Base-by-base conservation (phyloP, 2,329 filamentous ascomycete species). In the Colletotrichum higginsianum region DNA sequence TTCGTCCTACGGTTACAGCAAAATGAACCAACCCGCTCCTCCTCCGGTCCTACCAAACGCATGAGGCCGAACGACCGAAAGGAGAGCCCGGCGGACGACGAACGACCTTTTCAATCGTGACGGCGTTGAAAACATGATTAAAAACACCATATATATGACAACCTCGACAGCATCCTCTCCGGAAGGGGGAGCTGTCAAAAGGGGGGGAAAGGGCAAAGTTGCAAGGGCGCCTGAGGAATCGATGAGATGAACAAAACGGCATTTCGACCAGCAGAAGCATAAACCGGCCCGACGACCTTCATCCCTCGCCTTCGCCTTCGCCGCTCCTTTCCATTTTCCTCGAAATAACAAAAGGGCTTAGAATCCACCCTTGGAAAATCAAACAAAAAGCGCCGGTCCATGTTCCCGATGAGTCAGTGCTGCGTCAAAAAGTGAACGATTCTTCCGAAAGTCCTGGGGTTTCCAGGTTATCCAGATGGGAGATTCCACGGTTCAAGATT, bases 301-400 rank as follows among this genome's bases (percentile, higher is more conserved):
- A 15, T 18, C 11, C n/a, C 35, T 57, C 35, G 4, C 35, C 18
- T 30, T 50, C 35, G 21, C 60, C n/a, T 50, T 50, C 7, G 46
- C 30, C 30, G 16, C 42, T 46, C 46, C 7, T 40, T 40, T 50
- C 30, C 46, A 4, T 40, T 35, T 13, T 23, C n/a, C 21, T 21
- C 26, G 52, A 52, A 18, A 52, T 8, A 52, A 52, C 1, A 11
- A 30, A 9, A 35, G 30, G 8, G 30, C 30, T 35, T 9, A 35
- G 30, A 35, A 35, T 35, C 30, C 30, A 9, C 30, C 30, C 30
- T 13, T 26, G 18, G 15, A 47, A 60, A 53, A 8, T 6, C 8
- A 38, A 30, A 9, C 38, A 62, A 26, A 26, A 26, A 50, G 60
- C 60, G 35, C 60, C 60, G 47, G n/a, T 52, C n/a, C 60, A 62